Conservation (phyloP, 1,284 basidiomycete species). For the Tetrapyrgos nigripes region DNA sequence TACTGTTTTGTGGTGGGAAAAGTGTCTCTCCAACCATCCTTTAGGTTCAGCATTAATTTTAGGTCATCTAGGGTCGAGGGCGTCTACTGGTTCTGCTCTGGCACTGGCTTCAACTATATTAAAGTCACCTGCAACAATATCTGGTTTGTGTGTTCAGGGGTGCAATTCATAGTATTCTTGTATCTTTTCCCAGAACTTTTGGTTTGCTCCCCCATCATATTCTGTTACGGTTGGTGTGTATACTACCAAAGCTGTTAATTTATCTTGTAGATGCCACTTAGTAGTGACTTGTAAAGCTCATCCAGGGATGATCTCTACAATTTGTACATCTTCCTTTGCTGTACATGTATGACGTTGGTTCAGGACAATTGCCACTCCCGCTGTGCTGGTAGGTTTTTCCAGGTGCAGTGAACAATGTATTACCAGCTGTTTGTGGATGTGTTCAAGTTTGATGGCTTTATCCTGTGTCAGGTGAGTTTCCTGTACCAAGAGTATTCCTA, state of each 20-base stretch:
- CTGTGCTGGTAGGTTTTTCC: neutral
- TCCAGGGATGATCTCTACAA: conserved; percentile 17
- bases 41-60: conserved; percentile 19
- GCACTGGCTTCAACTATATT: conserved; percentile 22
- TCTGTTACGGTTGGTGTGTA: conserved; percentile 28
- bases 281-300: conserved; percentile 17
- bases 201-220: conserved; percentile 16
- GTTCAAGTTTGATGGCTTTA: neutral
- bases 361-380: conserved; percentile 5
- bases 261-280: conserved; percentile 11
- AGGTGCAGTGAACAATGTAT: neutral
- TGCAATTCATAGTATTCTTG: conserved; percentile 8
- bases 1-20: conserved; percentile 27
- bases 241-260: conserved; percentile 18
- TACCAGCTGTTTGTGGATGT: neutral
- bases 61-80: conserved; percentile 21
- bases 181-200: conserved; percentile 26
- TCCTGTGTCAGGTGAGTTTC: conserved; percentile 11
- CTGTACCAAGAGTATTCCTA: conserved; percentile 6
- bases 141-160: neutral
- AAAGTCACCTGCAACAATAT: conserved; percentile 20
- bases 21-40: conserved; percentile 35
- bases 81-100: conserved; percentile 15
- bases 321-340: neutral
- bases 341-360: neutral